Conservation (phyloP, 208 protist species). For the Tritrichomonas musculus region DNA sequence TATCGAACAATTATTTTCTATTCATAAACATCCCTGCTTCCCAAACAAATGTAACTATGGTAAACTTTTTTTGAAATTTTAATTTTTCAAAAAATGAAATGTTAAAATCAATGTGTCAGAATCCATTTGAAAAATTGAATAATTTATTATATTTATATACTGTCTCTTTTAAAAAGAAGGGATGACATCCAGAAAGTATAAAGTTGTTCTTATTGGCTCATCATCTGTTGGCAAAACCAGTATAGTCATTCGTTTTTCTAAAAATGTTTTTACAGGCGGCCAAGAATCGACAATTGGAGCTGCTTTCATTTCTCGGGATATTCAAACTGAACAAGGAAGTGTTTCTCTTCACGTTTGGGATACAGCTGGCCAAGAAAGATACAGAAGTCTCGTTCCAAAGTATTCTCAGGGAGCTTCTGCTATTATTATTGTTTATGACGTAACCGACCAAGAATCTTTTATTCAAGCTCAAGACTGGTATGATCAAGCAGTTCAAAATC, state of each 20-base stretch:
- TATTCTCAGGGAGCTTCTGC: conserved; percentile 28
- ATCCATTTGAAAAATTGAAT: too few species aligned
- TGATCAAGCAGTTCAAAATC: background rate
- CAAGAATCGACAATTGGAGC: conserved; percentile 31
- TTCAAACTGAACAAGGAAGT: background rate
- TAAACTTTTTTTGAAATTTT: too few species aligned
- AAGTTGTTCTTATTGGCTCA: conserved; percentile 17
- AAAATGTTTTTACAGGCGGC: background rate
- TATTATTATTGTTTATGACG: conserved; percentile 11
- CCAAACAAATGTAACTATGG: too few species aligned
- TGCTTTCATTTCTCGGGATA: conserved; percentile 8
- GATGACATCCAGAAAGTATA: background rate
- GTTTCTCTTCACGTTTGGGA: conserved; percentile 29
- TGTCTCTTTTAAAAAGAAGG: background rate
- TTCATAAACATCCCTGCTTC: too few species aligned
- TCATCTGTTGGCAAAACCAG: background rate
- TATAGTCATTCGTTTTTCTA: background rate
- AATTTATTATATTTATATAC: too few species aligned
- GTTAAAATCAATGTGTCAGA: too few species aligned
- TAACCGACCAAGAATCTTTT: conserved; percentile 15
- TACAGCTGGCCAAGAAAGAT: conserved; percentile 34
- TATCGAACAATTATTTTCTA: too few species aligned
- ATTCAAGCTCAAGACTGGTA: background rate
- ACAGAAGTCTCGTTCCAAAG: background rate
- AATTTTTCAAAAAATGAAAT: too few species aligned